Percentiles rank a stretch among this genome's conserved stretches.
phyloP scores from a whole-genome alignment of 306 rosid genomes.

The Sphenostylis stenocarpa region DNA sequence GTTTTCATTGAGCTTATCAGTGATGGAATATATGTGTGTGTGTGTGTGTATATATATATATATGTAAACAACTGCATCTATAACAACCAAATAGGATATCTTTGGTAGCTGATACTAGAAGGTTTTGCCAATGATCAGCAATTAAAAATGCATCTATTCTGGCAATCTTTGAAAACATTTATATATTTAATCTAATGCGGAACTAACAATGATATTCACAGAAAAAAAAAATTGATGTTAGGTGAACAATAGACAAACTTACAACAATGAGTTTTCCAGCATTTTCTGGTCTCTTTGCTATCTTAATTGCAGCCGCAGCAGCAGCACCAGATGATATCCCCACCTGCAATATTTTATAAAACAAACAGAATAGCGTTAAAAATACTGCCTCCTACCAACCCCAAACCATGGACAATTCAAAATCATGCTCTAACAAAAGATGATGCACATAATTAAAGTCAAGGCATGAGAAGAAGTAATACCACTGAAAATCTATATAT shows the following conservation, averaged over 20 bases:
- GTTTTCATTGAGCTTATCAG: constrained; percentile 22
- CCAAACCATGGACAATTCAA: background rate
- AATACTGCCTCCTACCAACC: background rate
- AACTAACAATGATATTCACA: background rate
- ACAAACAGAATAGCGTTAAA: constrained; percentile 8
- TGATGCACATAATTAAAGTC: background rate
- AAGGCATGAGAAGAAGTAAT: background rate
- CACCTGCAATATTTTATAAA: constrained; percentile 53
- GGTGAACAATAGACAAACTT: constrained; percentile 42
- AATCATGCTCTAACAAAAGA: background rate
- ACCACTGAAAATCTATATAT: background rate
- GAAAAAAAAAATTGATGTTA: background rate
- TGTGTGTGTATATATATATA: background rate
- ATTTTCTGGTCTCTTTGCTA: constrained; percentile 83
- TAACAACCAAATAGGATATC: background rate
- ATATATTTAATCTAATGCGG: constrained; percentile 8
- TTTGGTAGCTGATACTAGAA: background rate
- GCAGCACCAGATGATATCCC: constrained; percentile 99
- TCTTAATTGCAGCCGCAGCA: constrained; percentile 78
- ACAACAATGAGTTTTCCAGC: constrained; percentile 95
- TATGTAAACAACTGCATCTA: background rate
- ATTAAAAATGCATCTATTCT: background rate
- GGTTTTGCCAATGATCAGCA: background rate
- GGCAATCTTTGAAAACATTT: background rate
- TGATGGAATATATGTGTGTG: background rate